A percentile compares a stretch with the other conserved stretches of the same genome.
Conservation (phyloP, 306 rosid genomes). For the Begonia masoniana region DNA sequence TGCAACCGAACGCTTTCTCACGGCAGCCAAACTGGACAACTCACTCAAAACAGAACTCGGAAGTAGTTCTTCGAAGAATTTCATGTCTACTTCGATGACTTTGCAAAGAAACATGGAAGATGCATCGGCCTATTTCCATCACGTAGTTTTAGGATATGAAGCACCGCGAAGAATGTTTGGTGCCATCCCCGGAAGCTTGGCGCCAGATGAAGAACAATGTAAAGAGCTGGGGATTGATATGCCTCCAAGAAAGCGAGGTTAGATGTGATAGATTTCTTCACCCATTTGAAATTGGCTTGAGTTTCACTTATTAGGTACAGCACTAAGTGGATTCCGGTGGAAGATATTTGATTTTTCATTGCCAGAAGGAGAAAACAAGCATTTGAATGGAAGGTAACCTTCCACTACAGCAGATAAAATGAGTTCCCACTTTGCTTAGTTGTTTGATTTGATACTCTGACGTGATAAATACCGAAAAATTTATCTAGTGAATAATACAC, state of each 20-base stretch:
- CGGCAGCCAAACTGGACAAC: constrained; percentile 39
- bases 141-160: constrained; percentile 64
- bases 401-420: too few species aligned
- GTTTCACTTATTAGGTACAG: too few species aligned
- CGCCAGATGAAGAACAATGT: constrained; percentile 65
- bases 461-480: too few species aligned
- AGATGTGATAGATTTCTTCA: not conserved
- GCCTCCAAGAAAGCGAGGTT: constrained; percentile 21
- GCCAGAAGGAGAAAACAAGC: too few species aligned
- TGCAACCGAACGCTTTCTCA: constrained; percentile 73
- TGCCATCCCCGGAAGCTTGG: constrained; percentile 72
- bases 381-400: too few species aligned
- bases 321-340: too few species aligned
- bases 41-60: constrained; percentile 14
- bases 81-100: constrained; percentile 36
- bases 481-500: too few species aligned
- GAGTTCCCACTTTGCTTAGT: too few species aligned
- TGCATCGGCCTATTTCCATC: constrained; percentile 65
- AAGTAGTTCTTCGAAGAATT: constrained; percentile 23
- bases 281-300: too few species aligned
- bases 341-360: too few species aligned
- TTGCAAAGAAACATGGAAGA: constrained; percentile 31
- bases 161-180: constrained; percentile 63
- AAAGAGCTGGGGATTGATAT: constrained; percentile 57
- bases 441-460: too few species aligned